Evolutionary conservation across 2,329 filamentous ascomycete species (phyloP).

Genomic region (Trichoderma arundinaceum): DNA sequence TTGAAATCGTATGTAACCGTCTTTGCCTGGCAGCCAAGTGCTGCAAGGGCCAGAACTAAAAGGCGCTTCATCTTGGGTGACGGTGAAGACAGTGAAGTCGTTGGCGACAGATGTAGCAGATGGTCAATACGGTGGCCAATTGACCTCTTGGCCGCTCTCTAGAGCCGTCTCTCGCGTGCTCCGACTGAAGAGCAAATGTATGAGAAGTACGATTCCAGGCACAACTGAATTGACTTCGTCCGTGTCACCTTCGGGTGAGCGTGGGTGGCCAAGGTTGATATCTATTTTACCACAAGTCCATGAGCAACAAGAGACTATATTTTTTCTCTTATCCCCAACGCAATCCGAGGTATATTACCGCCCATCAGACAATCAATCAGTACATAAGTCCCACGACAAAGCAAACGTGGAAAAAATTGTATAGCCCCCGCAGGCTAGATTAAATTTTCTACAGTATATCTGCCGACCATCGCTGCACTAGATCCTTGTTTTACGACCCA

Average conservation of each 20-base stretch:
- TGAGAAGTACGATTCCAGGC: neutral
- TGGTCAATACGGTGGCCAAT: no score
- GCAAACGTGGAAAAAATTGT: neutral
- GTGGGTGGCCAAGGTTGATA: slow-evolving; percentile 18
- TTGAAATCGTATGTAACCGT: slow-evolving; percentile 64
- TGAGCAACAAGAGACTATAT: neutral
- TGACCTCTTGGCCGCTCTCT: no score
- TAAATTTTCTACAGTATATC: slow-evolving; percentile 10
- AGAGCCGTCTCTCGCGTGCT: no score
- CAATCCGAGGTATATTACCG: slow-evolving; percentile 9
- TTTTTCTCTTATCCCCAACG: neutral
- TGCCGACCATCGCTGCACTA: slow-evolving; percentile 13
- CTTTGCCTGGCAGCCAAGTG: slow-evolving; percentile 35
- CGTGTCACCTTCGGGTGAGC: neutral
- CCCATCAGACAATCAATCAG: slow-evolving; percentile 22
- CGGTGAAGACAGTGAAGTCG: no score
- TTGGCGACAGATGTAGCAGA: no score
- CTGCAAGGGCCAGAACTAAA: slow-evolving; percentile 15
- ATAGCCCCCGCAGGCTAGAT: slow-evolving; percentile 13
- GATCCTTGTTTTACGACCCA: slow-evolving; percentile 8
- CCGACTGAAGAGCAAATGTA: no score
- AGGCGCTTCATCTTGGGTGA: slow-evolving; percentile 8
- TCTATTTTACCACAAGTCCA: neutral
- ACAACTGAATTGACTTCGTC: neutral
- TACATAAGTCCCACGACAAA: neutral